Conservation (phyloP, 352 stramenopile species). For the Pythium utonaiense region DNA sequence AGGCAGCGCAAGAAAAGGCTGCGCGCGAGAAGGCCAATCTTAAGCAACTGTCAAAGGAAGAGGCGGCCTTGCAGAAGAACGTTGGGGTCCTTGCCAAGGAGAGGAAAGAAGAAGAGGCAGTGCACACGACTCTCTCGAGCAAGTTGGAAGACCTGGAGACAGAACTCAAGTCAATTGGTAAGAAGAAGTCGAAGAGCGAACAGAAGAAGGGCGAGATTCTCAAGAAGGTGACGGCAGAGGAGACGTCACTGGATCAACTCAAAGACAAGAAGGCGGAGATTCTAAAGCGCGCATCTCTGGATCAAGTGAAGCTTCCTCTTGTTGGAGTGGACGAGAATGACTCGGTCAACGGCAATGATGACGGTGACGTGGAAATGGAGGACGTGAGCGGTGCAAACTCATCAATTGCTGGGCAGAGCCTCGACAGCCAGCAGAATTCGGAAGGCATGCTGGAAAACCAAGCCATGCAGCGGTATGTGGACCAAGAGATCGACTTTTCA, state of each 20-base stretch:
- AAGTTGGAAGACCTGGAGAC: conserved; percentile 56
- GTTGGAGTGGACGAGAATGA: conserved; percentile 27
- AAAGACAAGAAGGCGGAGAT: conserved; percentile 94
- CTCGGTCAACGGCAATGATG: conserved; percentile 11
- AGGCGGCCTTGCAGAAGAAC: conserved; percentile 39
- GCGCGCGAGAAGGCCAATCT: conserved; percentile 45
- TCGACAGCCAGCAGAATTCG: conserved; percentile 30
- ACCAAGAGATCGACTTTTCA: conserved; percentile 89
- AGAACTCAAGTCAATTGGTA: conserved; percentile 56
- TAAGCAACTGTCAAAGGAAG: conserved; percentile 52
- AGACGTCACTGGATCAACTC: conserved; percentile 89
- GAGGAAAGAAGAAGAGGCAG: conserved; percentile 59
- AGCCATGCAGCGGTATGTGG: conserved; percentile 35
- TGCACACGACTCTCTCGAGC: conserved; percentile 26
- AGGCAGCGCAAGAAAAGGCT: conserved; percentile 41
- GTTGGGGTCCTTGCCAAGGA: conserved; percentile 62
- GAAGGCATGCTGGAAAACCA: conserved; percentile 51
- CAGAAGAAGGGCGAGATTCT: conserved; percentile 61
- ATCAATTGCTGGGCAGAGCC: conserved; percentile 4
- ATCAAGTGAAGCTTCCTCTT: conserved; percentile 92
- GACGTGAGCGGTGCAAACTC: conserved; percentile 19
- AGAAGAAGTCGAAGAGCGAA: conserved; percentile 63
- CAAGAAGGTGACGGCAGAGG: conserved; percentile 85
- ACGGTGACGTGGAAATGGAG: conserved; percentile 64
- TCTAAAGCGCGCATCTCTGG: conserved; percentile 92